Evolutionary conservation across 306 rosid genomes (phyloP).

Genomic region (Cercis canadensis): DNA sequence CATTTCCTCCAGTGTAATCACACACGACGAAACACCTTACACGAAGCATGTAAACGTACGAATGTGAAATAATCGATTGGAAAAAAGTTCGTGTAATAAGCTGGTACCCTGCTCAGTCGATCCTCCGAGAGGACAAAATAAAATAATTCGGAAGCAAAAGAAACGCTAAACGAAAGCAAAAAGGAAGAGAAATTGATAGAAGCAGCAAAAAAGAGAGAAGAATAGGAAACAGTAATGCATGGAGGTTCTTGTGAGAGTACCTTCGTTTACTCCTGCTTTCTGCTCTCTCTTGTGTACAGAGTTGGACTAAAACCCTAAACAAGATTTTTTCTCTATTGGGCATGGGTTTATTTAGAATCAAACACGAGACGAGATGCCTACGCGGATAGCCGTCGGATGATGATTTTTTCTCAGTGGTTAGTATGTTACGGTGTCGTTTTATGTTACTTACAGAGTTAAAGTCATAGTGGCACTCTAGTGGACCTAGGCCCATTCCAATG

Average conservation of each 20-base stretch:
- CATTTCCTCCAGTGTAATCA: conserved; percentile 6
- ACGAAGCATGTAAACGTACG: background rate
- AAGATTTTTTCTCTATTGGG: conserved; percentile 7
- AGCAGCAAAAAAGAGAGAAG: background rate
- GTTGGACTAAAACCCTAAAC: conserved; percentile 63
- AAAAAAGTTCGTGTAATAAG: background rate
- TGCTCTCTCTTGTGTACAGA: background rate
- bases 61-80: background rate
- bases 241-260: conserved; percentile 14
- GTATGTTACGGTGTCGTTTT: too few relatives aligned
- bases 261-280: conserved; percentile 29
- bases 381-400: conserved; percentile 39
- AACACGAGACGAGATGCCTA: background rate
- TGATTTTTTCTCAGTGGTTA: background rate
- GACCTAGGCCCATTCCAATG: too few relatives aligned
- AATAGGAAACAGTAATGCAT: background rate
- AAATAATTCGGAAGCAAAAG: background rate
- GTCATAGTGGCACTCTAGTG: too few relatives aligned
- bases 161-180: background rate
- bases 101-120: background rate
- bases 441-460: too few relatives aligned
- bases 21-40: background rate
- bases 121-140: background rate
- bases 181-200: background rate
- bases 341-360: conserved; percentile 49